phyloP scores from a whole-genome alignment of 805 yeast genomes.

The Candida montana region DNA sequence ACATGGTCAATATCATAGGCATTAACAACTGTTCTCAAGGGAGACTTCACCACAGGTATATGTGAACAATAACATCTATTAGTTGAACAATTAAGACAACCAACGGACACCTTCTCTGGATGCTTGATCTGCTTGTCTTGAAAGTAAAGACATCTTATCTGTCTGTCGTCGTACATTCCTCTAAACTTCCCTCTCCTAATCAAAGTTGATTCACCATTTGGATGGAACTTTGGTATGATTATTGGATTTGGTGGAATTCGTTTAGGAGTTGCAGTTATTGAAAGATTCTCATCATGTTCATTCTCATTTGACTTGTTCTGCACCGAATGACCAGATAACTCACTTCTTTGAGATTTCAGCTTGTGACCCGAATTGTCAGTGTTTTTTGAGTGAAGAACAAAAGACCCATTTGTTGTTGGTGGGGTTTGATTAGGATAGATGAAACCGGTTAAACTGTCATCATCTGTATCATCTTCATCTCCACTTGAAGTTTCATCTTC shows the following conservation, averaged over 20 bases:
- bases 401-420: background rate
- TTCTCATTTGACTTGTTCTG: too few species aligned
- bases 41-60: constrained; percentile 14
- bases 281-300: background rate
- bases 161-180: constrained; percentile 26
- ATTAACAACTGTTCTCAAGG: constrained; percentile 6
- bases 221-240: constrained; percentile 2
- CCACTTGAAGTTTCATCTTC: background rate
- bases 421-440: background rate
- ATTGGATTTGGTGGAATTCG: background rate
- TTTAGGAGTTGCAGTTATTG: too few species aligned
- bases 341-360: background rate
- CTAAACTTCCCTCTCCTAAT: constrained; percentile 25
- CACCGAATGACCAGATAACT: too few species aligned
- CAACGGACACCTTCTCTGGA: background rate
- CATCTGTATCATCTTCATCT: background rate
- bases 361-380: background rate
- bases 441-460: background rate
- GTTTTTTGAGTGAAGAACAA: background rate
- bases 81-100: constrained; percentile 3
- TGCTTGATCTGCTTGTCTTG: background rate
- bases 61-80: constrained; percentile 12
- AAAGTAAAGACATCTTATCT: constrained; percentile 17
- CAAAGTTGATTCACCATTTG: constrained; percentile 10
- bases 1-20: background rate